These are phyloP conservation scores for Metarhizium sp. DNA, from an alignment of 2,329 filamentous ascomycete species.

Conservation along the genomic window DNA sequence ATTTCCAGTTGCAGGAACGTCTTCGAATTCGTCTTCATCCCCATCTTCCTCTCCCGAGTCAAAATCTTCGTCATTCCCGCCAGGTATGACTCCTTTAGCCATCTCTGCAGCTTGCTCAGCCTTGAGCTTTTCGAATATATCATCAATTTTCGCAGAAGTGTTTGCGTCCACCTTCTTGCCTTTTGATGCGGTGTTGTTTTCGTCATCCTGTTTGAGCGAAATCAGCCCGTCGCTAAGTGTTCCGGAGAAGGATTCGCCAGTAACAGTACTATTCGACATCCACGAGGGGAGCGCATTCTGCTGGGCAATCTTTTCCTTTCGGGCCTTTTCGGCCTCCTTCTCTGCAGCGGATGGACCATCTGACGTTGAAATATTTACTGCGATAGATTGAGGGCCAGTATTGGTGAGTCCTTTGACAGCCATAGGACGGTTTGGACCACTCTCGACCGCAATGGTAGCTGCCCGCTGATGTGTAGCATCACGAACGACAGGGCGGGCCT, in stretches of 20 bases:
- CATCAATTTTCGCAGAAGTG: constrained; percentile 50
- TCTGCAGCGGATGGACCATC: constrained; percentile 59
- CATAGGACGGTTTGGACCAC: constrained; percentile 45
- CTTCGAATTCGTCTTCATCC: constrained; percentile 39
- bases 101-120: constrained; percentile 45
- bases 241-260: constrained; percentile 47
- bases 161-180: constrained; percentile 34
- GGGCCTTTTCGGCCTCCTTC: constrained; percentile 52
- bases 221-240: constrained; percentile 10
- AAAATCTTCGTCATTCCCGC: constrained; percentile 24
- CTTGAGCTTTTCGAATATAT: constrained; percentile 58
- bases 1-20: constrained; percentile 32
- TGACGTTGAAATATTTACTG: constrained; percentile 58
- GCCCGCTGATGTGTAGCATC: constrained; percentile 58
- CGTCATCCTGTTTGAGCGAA: constrained; percentile 28
- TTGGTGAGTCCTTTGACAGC: constrained; percentile 61
- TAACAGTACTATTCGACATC: constrained; percentile 64
- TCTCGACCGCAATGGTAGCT: constrained; percentile 48
- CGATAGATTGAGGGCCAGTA: constrained; percentile 58
- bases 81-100: constrained; percentile 19
- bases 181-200: constrained; percentile 33
- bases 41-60: constrained; percentile 26
- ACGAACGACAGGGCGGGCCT: constrained; percentile 54
- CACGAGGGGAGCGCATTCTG: constrained; percentile 64
- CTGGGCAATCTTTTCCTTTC: constrained; percentile 54